phyloP scores from a whole-genome alignment of 208 protist species.

The Novymonas esmeraldas region DNA sequence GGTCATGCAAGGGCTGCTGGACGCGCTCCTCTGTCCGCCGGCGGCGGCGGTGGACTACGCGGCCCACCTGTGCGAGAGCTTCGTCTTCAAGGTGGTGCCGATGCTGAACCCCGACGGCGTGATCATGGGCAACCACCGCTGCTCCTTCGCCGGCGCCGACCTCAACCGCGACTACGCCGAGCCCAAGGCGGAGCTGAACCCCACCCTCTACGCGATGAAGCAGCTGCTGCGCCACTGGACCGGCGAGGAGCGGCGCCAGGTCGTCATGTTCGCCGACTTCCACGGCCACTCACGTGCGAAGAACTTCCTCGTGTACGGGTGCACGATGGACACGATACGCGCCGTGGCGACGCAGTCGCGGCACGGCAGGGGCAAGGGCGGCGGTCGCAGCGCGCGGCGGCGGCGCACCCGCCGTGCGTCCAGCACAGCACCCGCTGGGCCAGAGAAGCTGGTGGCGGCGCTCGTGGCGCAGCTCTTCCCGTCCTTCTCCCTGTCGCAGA shows the following conservation, averaged over 20 bases:
- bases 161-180: slow-evolving; percentile 95
- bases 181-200: slow-evolving; percentile 69
- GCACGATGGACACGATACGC: slow-evolving; percentile 51
- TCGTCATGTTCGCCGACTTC: slow-evolving; percentile 93
- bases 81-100: slow-evolving; percentile 96
- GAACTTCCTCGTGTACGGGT: slow-evolving; percentile 97
- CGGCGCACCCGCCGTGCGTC: slow-evolving; percentile 10
- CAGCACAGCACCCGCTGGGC: slow-evolving; percentile 22
- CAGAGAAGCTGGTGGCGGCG: slow-evolving; percentile 81
- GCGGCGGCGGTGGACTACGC: slow-evolving; percentile 11
- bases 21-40: slow-evolving; percentile 57
- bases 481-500: slow-evolving; percentile 74
- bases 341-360: slow-evolving; percentile 5
- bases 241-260: slow-evolving; percentile 59
- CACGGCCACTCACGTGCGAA: slow-evolving; percentile 95
- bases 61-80: slow-evolving; percentile 56
- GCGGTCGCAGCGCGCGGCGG: not conserved
- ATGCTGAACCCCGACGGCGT: slow-evolving; percentile 99
- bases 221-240: slow-evolving; percentile 77
- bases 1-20: slow-evolving; percentile 96
- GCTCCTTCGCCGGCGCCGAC: slow-evolving; percentile 93
- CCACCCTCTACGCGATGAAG: slow-evolving; percentile 87
- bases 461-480: slow-evolving; percentile 60
- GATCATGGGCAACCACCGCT: slow-evolving; percentile 97
- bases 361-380: not conserved